A percentile compares a stretch with the other conserved stretches of the same genome.
Evolutionary conservation across 305 asterid genomes (phyloP).

Genomic region (Fraxinus baroniana): DNA sequence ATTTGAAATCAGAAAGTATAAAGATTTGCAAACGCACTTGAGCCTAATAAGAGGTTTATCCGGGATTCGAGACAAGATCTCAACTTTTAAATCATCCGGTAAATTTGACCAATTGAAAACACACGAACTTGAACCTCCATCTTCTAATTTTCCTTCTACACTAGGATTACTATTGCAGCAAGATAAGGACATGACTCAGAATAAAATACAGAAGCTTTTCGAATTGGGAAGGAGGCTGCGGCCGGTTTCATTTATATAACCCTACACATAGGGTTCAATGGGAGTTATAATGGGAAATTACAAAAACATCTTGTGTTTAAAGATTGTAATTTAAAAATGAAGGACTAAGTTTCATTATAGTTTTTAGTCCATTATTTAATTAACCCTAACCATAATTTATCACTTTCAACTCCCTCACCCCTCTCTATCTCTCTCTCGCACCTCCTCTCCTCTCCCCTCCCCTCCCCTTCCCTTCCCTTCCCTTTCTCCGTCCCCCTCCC

Average conservation of each 20-base stretch:
- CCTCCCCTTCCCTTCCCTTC: no score
- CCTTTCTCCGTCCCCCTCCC: no score
- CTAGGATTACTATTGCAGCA: not conserved
- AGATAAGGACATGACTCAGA: not conserved
- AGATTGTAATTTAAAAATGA: no score
- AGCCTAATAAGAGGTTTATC: not conserved
- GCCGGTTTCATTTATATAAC: not conserved
- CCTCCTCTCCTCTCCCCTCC: no score
- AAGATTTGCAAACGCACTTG: conserved; percentile 3
- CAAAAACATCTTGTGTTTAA: no score
- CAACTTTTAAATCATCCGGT: conserved; percentile 3
- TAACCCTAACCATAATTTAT: no score
- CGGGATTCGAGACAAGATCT: not conserved
- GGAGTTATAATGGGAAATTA: no score
- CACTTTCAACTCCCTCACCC: no score
- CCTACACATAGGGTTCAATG: no score
- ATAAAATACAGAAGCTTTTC: not conserved
- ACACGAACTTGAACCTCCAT: not conserved
- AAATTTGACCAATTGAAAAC: not conserved
- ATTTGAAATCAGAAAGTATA: conserved; percentile 1
- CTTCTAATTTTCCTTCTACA: not conserved
- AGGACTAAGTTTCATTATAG: no score
- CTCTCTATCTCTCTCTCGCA: no score
- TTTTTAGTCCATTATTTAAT: no score
- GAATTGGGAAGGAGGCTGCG: not conserved